phyloP scores from a whole-genome alignment of 768 basidiomycete genomes.

The Rhodotorula kratochvilovae region DNA sequence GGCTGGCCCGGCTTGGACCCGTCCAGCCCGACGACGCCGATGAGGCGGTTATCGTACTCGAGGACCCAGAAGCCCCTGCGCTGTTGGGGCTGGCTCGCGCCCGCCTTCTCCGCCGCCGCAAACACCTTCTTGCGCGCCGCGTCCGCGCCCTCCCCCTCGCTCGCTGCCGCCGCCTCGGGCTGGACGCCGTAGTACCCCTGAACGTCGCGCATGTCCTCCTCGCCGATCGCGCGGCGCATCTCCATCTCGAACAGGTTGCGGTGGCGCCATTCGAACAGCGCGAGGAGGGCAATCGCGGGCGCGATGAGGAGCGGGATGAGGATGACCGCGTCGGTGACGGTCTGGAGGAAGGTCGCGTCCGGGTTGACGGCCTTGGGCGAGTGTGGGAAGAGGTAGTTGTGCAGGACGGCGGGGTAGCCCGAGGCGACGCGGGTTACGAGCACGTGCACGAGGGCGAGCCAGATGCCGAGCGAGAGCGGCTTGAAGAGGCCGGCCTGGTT shows the following conservation, averaged over 20 bases:
- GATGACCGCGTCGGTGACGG: conserved; percentile 13
- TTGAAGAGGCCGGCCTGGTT: conserved; percentile 28
- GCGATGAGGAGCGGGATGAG: conserved; percentile 25
- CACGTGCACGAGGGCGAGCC: conserved; percentile 10
- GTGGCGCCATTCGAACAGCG: conserved; percentile 32
- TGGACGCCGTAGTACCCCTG: conserved; percentile 24
- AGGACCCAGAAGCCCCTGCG: conserved; percentile 36
- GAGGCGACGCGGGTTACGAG: conserved; percentile 6
- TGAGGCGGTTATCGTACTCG: conserved; percentile 35
- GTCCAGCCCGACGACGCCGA: conserved; percentile 29
- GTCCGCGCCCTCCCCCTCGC: background rate
- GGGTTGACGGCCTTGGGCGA: conserved; percentile 5
- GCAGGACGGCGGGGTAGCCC: conserved; percentile 23
- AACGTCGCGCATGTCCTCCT: conserved; percentile 32
- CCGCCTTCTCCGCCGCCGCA: background rate
- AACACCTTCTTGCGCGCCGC: background rate
- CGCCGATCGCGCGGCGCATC: conserved; percentile 36
- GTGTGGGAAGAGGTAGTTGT: conserved; percentile 19
- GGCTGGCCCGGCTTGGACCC: conserved; percentile 23
- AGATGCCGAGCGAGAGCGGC: conserved; percentile 12
- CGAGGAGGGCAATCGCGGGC: conserved; percentile 29
- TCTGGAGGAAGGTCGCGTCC: conserved; percentile 5
- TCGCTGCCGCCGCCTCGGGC: background rate
- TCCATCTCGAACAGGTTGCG: conserved; percentile 30
- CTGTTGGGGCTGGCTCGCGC: background rate